Evolutionary conservation across 2,329 filamentous ascomycete species (phyloP).

Genomic region (Cercospora sesami): DNA sequence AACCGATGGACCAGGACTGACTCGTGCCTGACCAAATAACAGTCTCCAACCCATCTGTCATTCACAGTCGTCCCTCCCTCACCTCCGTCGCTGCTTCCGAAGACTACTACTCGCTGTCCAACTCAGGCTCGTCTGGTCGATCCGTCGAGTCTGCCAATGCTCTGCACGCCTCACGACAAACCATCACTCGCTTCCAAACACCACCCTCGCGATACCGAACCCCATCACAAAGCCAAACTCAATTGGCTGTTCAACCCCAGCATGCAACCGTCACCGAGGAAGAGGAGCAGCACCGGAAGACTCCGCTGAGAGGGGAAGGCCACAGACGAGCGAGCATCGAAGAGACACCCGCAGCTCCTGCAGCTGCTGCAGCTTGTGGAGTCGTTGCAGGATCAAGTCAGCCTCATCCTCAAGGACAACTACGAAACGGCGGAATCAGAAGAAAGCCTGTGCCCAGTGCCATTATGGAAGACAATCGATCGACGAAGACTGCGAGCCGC

Average conservation of each 20-base stretch:
- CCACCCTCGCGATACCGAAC: slow-evolving; percentile 41
- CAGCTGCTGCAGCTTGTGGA: slow-evolving; percentile 5
- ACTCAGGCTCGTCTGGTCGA: slow-evolving; percentile 43
- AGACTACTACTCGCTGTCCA: slow-evolving; percentile 53
- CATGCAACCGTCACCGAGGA: slow-evolving; percentile 25
- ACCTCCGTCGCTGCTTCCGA: slow-evolving; percentile 52
- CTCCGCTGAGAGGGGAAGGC: slow-evolving; percentile 39
- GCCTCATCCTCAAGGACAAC: slow-evolving; percentile 7
- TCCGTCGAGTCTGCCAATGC: slow-evolving; percentile 35
- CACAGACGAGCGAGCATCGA: slow-evolving; percentile 31
- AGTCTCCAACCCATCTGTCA: slow-evolving; percentile 37
- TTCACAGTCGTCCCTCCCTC: slow-evolving; percentile 42
- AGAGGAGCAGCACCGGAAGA: slow-evolving; percentile 32
- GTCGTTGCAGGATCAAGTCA: slow-evolving; percentile 10
- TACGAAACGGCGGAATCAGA: slow-evolving; percentile 32
- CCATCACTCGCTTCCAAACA: slow-evolving; percentile 37
- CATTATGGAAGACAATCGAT: slow-evolving; percentile 31
- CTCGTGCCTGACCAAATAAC: slow-evolving; percentile 3
- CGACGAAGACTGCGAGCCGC: slow-evolving; percentile 9
- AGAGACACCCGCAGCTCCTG: slow-evolving; percentile 14
- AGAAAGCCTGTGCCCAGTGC: slow-evolving; percentile 40
- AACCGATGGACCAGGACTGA: too few relatives aligned
- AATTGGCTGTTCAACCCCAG: slow-evolving; percentile 20
- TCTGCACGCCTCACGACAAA: slow-evolving; percentile 25
- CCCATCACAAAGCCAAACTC: slow-evolving; percentile 34